phyloP scores from a whole-genome alignment of 306 rosid species.

The Sicyos baderoa region DNA sequence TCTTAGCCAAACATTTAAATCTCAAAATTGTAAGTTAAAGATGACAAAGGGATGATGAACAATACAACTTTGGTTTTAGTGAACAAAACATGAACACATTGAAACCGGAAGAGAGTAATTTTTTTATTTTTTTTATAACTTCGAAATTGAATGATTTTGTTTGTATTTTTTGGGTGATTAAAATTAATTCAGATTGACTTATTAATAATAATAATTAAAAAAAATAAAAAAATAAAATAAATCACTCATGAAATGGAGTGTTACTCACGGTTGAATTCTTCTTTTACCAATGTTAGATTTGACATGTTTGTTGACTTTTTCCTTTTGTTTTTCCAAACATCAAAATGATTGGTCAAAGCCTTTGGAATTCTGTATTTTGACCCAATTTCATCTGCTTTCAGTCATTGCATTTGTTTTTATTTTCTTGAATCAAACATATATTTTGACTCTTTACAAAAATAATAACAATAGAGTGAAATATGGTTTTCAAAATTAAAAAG shows the following conservation, averaged over 20 bases:
- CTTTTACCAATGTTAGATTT: constrained; percentile 5
- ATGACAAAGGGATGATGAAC: background rate
- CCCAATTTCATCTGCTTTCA: too few relatives aligned
- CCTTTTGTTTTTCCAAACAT: background rate
- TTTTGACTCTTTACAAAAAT: background rate
- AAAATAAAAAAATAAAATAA: too few relatives aligned
- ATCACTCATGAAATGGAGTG: background rate
- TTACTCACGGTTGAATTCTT: constrained; percentile 9
- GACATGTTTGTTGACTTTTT: background rate
- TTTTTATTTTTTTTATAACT: too few relatives aligned
- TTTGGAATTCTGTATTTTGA: constrained; percentile 11
- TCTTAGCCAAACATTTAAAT: background rate
- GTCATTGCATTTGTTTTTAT: background rate
- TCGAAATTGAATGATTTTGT: too few relatives aligned
- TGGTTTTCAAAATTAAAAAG: too few relatives aligned
- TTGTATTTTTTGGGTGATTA: background rate
- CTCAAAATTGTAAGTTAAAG: background rate
- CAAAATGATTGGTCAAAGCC: constrained; percentile 1
- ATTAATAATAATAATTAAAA: background rate
- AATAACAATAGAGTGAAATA: too few relatives aligned
- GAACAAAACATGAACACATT: background rate
- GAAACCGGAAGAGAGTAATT: too few relatives aligned
- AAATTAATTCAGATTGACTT: constrained; percentile 15
- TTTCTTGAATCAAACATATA: background rate
- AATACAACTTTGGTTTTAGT: background rate